Base-by-base conservation (phyloP, 2,329 filamentous ascomycete genomes). In the Penicillium expansum region DNA sequence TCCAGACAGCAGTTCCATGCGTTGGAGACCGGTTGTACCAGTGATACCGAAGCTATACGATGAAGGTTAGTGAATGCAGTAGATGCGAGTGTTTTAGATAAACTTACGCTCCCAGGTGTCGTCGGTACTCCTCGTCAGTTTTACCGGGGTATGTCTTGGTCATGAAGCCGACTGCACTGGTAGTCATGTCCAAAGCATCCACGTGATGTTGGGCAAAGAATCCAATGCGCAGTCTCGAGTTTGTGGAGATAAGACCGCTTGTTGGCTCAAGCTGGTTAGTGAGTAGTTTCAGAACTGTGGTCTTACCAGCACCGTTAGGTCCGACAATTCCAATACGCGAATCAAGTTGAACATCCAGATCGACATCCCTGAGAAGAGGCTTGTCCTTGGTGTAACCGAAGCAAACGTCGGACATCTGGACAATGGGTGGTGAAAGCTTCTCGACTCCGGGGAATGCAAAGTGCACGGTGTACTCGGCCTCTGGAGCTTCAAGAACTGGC, bases 141-240 rank as follows among this genome's bases (percentile, higher is more conserved):
- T 86, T 90, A 55, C 94, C 94, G 0, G 91, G 92, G 73, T 94
- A 97, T 49, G 82, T 88, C 76, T 91, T 92, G 30, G 94, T 86
- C 92, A 99, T 97, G 82, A 97, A 99, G 59, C 89, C 89, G 54
- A 99, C 94, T 27, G 94, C 91, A 67, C 90, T 94, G 63, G 86
- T 86, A 61, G 86, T 94, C 63, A 99, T 82, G 73, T 99, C 94
- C 45, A 99, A 82, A 13, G 92, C 93, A 74, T 99, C 94, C 63
- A 99, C 92, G 80, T 99, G 94, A 75, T 99, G 94, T 77, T 99
- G 94, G 4, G 94, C 94, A 71, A 99, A 99, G 84, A 95, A 99
- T 43, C 94, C 94, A 61, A 99, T 84, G 47, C 94, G 87, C 48
- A 99, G 83, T 55, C 94, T 87, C 33, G 94, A 88, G 74, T 99